Base-by-base conservation (phyloP, 768 basidiomycete species). In the Tephrocybe sp. region DNA sequence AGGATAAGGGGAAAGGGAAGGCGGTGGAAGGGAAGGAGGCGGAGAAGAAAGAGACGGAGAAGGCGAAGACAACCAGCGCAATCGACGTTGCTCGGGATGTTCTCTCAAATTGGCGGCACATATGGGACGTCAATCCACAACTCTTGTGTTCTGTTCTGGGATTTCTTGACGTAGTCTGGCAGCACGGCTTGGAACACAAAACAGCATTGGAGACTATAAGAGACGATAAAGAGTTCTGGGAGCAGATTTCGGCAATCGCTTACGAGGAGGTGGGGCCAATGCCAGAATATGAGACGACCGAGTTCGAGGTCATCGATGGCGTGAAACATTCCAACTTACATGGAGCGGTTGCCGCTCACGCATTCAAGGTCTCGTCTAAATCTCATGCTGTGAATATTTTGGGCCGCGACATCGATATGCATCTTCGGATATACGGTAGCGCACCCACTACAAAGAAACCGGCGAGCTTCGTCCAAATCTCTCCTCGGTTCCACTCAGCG, bases 101-200 rank as follows among this genome's bases (percentile, higher is more conserved):
- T 50, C 68, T 94, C 7, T 73, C 70, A 5, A 75, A 73, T 38
- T 92, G 90, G 90, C 80, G 81, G 42, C 79, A 80, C 21, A 71
- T 87, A 38, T 91, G 91, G 86, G 82, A 87, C 36, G 64, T 77
- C 23, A 89, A 90, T 52, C 90, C 93, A 0, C 77, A 84, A 16
- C 69, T 94, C 8, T 74, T 97, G 11, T 77, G 85, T 0, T 82
- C 84, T 10, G 77, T 90, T 16, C 67, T 95, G 41, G 74, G 79
- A 4, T 95, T 94, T 70, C 66, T 92, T 57, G 79, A 84, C 53
- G 74, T 83, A 21, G 81, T 88, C 15, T 89, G 90, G 91, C 79
- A 88, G 63, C 86, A 91, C 58, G 83, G 82, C 23, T 70, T 84
- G 54, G 86, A 94, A 60, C 86, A 92, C 62, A 82, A 78, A 47